A percentile compares a stretch with the other conserved stretches of the same genome.
Conservation (phyloP, 371 early-diverging fungal species). For the Chytridiales sp. region DNA sequence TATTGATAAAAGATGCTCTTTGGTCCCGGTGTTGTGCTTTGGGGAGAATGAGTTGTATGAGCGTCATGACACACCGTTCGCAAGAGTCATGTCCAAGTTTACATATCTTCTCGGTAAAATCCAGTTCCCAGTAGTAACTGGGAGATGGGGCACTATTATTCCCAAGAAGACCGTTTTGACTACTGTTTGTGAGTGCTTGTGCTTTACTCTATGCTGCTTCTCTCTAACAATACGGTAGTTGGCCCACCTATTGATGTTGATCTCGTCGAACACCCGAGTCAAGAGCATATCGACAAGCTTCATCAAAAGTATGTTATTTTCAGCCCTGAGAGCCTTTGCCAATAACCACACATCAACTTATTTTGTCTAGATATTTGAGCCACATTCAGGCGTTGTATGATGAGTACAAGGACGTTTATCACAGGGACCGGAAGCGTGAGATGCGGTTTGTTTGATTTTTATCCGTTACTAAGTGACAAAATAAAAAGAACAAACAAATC, state of each 20-base stretch:
- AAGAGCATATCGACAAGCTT: slow-evolving; percentile 42
- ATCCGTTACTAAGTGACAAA: too few relatives aligned
- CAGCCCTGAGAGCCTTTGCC: background rate
- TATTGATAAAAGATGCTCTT: slow-evolving; percentile 13
- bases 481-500: too few relatives aligned
- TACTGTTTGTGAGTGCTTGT: slow-evolving; percentile 37
- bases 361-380: slow-evolving; percentile 26
- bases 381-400: slow-evolving; percentile 34
- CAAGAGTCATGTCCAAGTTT: slow-evolving; percentile 21
- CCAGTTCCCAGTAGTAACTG: slow-evolving; percentile 38
- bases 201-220: background rate
- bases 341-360: slow-evolving; percentile 12
- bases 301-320: slow-evolving; percentile 28
- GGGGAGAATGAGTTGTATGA: slow-evolving; percentile 55
- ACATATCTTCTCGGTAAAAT: slow-evolving; percentile 30
- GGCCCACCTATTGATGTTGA: slow-evolving; percentile 43
- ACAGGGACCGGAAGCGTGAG: slow-evolving; percentile 32
- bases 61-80: slow-evolving; percentile 30
- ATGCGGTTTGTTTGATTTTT: slow-evolving; percentile 44
- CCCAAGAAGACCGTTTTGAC: slow-evolving; percentile 31
- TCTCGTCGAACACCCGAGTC: slow-evolving; percentile 36
- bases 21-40: slow-evolving; percentile 50
- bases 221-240: slow-evolving; percentile 27
- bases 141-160: slow-evolving; percentile 32
- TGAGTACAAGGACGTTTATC: slow-evolving; percentile 44